Percentiles rank a stretch among this genome's conserved stretches.
Evolutionary conservation across 164 flowering plant species (phyloP).

Genomic region (Houttuynia cordata): DNA sequence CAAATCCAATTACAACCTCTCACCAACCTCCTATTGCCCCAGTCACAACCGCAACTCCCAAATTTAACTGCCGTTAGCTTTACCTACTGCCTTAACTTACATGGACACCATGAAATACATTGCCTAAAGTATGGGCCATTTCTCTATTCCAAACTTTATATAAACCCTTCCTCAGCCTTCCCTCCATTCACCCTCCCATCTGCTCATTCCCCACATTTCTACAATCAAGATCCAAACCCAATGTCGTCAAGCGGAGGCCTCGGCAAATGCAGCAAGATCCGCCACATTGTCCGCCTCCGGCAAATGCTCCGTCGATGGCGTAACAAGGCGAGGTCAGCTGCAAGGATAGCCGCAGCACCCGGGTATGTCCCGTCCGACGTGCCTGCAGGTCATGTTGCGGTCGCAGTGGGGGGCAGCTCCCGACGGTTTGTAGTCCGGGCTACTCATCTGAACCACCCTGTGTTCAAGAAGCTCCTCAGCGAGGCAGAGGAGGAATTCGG

Average conservation of each 20-base stretch:
- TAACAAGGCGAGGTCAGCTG: conserved; percentile 35
- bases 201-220: neutral
- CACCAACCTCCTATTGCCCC: conserved; percentile 3
- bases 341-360: conserved; percentile 17
- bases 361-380: conserved; percentile 50
- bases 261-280: conserved; percentile 24
- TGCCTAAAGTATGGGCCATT: neutral
- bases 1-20: neutral
- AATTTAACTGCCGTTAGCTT: no score
- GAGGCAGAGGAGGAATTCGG: conserved; percentile 86
- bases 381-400: conserved; percentile 68
- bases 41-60: no score
- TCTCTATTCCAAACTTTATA: neutral
- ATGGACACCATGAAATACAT: neutral
- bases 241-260: conserved; percentile 3
- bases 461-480: conserved; percentile 47
- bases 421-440: conserved; percentile 63
- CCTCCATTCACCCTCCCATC: neutral
- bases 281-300: conserved; percentile 32
- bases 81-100: no score
- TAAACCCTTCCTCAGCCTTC: neutral
- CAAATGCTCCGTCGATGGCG: conserved; percentile 78
- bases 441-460: conserved; percentile 69
- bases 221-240: neutral
- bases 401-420: conserved; percentile 51